These are phyloP conservation scores for Elsinoe australis DNA, from an alignment of 2,329 filamentous ascomycete species.

Conservation along the genomic window DNA sequence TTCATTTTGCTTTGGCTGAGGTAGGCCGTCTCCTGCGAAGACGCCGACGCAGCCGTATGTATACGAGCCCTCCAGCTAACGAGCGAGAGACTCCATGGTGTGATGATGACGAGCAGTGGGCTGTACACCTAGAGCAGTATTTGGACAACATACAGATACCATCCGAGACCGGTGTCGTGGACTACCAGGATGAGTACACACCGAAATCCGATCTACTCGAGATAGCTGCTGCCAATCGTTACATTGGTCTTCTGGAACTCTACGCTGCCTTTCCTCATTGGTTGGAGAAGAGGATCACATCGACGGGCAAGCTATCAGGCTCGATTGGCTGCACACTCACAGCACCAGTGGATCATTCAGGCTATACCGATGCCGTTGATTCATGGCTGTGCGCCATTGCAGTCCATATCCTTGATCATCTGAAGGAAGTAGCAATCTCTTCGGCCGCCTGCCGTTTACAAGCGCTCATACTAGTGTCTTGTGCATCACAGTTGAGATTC, in stretches of 20 bases:
- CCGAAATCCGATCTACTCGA: constrained; percentile 47
- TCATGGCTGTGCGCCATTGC: constrained; percentile 46
- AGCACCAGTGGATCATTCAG: constrained; percentile 21
- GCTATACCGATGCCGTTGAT: constrained; percentile 23
- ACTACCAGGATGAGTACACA: constrained; percentile 46
- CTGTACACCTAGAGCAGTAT: constrained; percentile 40
- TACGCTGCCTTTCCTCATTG: constrained; percentile 46
- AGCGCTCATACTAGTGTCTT: constrained; percentile 45
- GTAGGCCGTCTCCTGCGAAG: constrained; percentile 33
- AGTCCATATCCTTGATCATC: constrained; percentile 42
- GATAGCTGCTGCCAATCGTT: constrained; percentile 48
- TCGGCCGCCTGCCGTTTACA: constrained; percentile 49
- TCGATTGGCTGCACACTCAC: constrained; percentile 22
- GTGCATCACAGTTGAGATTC: constrained; percentile 45
- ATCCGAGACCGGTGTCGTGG: constrained; percentile 40
- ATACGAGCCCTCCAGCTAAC: not conserved
- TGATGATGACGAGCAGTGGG: constrained; percentile 30
- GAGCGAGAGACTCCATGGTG: not conserved
- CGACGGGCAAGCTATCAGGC: constrained; percentile 18
- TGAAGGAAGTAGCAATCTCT: constrained; percentile 45
- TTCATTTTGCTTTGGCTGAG: constrained; percentile 41
- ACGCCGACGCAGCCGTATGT: constrained; percentile 17
- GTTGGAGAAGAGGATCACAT: constrained; percentile 24
- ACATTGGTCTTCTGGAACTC: constrained; percentile 46
- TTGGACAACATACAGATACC: constrained; percentile 43